Percentiles rank a stretch among this genome's conserved stretches.
phyloP scores from a whole-genome alignment of 331 rosid species.

The Saraca asoca region DNA sequence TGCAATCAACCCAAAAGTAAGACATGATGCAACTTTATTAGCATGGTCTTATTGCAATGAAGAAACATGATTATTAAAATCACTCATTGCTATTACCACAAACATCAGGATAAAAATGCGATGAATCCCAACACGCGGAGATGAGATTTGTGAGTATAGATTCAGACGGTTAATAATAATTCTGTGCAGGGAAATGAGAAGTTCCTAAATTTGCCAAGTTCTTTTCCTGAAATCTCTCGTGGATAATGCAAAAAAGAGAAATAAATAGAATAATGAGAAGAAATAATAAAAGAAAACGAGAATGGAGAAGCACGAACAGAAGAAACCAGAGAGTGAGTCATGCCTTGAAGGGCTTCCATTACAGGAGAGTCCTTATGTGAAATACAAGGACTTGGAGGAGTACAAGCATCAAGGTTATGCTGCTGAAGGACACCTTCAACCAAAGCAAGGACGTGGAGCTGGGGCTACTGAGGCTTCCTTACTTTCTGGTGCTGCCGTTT shows the following conservation, averaged over 20 bases:
- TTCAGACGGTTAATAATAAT: no score
- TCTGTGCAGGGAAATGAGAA: slow-evolving; percentile 2
- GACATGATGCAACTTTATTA: no score
- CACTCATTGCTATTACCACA: no score
- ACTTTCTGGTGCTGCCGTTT: slow-evolving; percentile 49
- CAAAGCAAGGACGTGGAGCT: slow-evolving; percentile 60
- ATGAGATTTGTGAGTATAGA: no score
- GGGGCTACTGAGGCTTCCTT: slow-evolving; percentile 85
- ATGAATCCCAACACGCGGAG: no score
- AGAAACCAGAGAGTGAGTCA: slow-evolving; percentile 22
- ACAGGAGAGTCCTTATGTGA: slow-evolving; percentile 73
- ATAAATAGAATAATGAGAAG: background rate
- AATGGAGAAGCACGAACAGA: slow-evolving; percentile 42
- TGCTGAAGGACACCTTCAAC: slow-evolving; percentile 67
- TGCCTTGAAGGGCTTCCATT: slow-evolving; percentile 60
- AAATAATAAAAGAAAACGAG: background rate
- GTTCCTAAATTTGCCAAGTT: slow-evolving; percentile 18
- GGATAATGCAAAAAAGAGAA: background rate
- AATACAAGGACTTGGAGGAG: slow-evolving; percentile 67
- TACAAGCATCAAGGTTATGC: slow-evolving; percentile 78
- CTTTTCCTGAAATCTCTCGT: slow-evolving; percentile 5
- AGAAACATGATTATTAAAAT: no score
- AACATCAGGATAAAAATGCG: no score
- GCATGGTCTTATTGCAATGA: no score
- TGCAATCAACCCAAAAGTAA: no score